Evolutionary conservation across 2,329 filamentous ascomycete species (phyloP), one percentile per base, ranked within the genome.

Genomic region (Coniochaeta sp.): DNA sequence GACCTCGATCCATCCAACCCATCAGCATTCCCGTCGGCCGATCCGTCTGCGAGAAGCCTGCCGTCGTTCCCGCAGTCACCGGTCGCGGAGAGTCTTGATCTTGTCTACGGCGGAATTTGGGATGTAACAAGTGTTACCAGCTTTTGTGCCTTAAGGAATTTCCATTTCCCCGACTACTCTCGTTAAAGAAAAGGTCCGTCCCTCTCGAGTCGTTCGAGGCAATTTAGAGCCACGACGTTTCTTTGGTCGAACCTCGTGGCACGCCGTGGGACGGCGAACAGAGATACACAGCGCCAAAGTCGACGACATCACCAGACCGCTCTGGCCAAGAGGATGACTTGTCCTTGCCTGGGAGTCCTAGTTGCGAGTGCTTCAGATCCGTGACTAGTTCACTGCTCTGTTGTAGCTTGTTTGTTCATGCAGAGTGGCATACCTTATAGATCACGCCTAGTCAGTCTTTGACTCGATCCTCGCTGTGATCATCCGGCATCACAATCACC

Each of bases 221-320:
- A 52, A 30, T 52, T 30, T 30, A 52, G n/a, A 17, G 47, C 22
- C n/a, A 26, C n/a, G n/a, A n/a, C n/a, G 6, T 28, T 14, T 16
- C 12, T 3, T 28, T 50, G 22, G 44, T 28, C 24, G 44, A 26
- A 50, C 9, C 44, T 26, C 44, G 44, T 50, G 47, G 24, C 7
- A 52, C 30, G 47, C 47, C 24, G 47, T 52, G 47, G 9, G 47
- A 52, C 47, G 47, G 16, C 14, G 47, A 52, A 26, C 42, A 47
- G 47, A n/a, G 42, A 26, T 22, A 52, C 47, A 52, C 47, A 52
- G n/a, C 22, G 47, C 22, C 47, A 52, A 30, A 52, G 26, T 52
- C 47, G 47, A 52, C 47, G 47, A 52, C 47, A 52, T 52, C 47
- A 52, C 47, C 47, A 52, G 47, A 52, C 47, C 47, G 47, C 47